Evolutionary conservation across 495 filamentous ascomycete species (phyloP).

Genomic region (Xylaria intraflava): DNA sequence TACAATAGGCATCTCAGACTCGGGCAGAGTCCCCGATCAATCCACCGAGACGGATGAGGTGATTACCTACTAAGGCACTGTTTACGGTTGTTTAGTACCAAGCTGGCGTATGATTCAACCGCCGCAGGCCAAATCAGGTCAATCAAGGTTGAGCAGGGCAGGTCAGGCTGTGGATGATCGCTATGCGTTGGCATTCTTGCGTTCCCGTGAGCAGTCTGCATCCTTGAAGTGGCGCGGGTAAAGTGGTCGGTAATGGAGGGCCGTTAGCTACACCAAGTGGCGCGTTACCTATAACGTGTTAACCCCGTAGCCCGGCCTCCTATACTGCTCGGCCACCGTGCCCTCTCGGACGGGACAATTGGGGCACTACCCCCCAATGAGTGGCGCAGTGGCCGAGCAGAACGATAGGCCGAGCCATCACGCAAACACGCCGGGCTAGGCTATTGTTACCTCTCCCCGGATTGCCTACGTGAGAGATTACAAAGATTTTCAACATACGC

Average conservation of each 20-base stretch:
- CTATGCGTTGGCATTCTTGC: constrained; percentile 11
- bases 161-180: constrained; percentile 14
- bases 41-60: neutral
- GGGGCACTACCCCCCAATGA: too few relatives aligned
- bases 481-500: too few relatives aligned
- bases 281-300: neutral
- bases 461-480: too few relatives aligned
- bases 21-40: constrained; percentile 4
- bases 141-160: constrained; percentile 6
- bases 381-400: too few relatives aligned
- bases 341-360: too few relatives aligned
- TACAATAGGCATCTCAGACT: neutral
- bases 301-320: too few relatives aligned
- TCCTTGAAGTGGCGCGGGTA: constrained; percentile 6
- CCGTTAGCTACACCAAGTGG: neutral
- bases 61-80: neutral
- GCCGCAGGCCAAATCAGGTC: neutral
- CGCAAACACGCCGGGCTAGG: too few relatives aligned
- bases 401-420: too few relatives aligned
- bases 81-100: neutral
- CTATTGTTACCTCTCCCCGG: too few relatives aligned
- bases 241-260: constrained; percentile 5
- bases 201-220: constrained; percentile 9
- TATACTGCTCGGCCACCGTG: too few relatives aligned
- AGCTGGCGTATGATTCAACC: constrained; percentile 3